A percentile compares a stretch with the other conserved stretches of the same genome.
phyloP scores from a whole-genome alignment of 345 rosid species.

The Citrus hindsii region DNA sequence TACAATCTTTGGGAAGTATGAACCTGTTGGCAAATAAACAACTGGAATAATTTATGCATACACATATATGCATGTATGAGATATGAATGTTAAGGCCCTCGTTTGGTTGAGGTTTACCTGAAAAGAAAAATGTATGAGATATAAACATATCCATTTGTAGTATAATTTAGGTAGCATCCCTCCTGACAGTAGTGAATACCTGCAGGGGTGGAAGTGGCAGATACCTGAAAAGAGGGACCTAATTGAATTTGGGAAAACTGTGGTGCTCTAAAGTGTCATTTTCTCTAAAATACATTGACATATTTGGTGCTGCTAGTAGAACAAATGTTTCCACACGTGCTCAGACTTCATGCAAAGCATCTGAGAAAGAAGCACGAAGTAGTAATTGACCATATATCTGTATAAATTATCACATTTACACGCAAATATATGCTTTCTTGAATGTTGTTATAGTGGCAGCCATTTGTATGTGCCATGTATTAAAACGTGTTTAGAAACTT shows the following conservation, averaged over 20 bases:
- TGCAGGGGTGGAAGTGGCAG: background rate
- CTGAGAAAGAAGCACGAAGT: background rate
- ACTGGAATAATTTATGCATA: background rate
- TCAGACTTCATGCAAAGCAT: background rate
- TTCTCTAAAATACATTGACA: background rate
- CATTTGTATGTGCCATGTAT: background rate
- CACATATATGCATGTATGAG: background rate
- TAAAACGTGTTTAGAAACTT: background rate
- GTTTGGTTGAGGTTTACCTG: no score
- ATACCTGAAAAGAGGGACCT: background rate
- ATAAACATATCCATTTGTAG: no score
- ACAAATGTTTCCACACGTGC: background rate
- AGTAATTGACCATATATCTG: background rate
- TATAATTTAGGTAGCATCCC: no score
- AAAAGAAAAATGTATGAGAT: no score
- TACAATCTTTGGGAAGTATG: background rate
- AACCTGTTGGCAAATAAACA: conserved; percentile 1
- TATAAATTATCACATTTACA: background rate
- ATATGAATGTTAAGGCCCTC: background rate
- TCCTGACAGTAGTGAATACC: background rate
- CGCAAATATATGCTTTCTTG: background rate
- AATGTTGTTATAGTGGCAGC: background rate
- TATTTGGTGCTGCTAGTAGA: background rate
- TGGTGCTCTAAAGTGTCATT: no score
- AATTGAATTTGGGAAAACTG: background rate